Base-by-base conservation (phyloP, 2,329 filamentous ascomycete species). In the Aspergillus sp. region DNA sequence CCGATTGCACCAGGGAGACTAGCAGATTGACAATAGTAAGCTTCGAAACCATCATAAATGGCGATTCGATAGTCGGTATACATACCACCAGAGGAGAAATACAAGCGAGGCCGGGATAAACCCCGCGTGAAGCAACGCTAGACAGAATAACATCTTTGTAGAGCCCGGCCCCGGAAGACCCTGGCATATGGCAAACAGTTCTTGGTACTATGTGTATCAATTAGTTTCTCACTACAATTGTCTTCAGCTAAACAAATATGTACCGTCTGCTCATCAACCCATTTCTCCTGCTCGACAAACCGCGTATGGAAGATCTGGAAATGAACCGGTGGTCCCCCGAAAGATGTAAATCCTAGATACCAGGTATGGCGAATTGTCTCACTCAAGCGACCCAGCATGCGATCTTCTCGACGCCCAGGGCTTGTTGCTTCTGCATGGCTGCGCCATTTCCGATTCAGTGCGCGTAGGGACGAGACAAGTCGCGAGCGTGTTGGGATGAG, bases 101-200 rank as follows among this genome's bases (percentile, higher is more conserved):
- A 77, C 80, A 1, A 88, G 61, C 1, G 89, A 6, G 0, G 86
- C 88, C 0, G 81, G 75, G 2, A 83, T 54, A 4, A 87, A 75
- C 0, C 87, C 87, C 11, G 81, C 81, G 59, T 85, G 86, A 9
- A 90, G 81, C 17, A 89, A 71, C 39, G 86, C 84, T 41, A 91
- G 84, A 58, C 83, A 88, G 59, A 89, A 90, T 0, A 84, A 69
- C 83, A 91, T 88, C 68, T 91, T 91, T 2, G 88, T 90, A 61
- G 84, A 88, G 0, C 65, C 88, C 0, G 88, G 89, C 0, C 88
- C 88, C 0, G 85, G 86, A 2, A 90, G 77, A 1, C 85, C 85
- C 73, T 91, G 88, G 17, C 82, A 84, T 46, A 91, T 74, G 24
- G 85, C 86, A 70, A 91, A 91, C 0, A 91, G 79, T 66, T 91